Conservation (phyloP, 1,284 basidiomycete species). For the Sporisorium exsertum region DNA sequence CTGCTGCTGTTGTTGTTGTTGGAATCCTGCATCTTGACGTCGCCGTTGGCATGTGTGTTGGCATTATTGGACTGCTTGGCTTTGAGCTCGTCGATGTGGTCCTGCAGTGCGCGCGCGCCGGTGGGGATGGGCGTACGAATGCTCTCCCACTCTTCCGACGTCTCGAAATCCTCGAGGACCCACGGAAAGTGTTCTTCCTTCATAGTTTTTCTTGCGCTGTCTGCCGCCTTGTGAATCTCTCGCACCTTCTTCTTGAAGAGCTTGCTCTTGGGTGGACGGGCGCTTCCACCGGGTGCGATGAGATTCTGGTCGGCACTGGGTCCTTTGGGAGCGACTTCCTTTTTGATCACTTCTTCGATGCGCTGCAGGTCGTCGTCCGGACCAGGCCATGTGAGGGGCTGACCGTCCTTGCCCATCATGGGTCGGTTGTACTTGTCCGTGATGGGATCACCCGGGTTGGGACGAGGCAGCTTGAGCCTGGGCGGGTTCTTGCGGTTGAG, state of each 20-base stretch:
- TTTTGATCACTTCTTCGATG: constrained; percentile 48
- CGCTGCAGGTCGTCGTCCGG: constrained; percentile 52
- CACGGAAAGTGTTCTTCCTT: constrained; percentile 67
- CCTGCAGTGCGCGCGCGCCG: constrained; percentile 54
- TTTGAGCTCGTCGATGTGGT: constrained; percentile 50
- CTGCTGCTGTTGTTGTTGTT: not conserved
- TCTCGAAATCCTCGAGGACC: constrained; percentile 68
- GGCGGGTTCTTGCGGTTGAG: constrained; percentile 67
- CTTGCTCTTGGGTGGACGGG: constrained; percentile 46
- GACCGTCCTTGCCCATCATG: constrained; percentile 57
- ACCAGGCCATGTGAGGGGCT: constrained; percentile 56
- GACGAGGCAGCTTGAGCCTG: constrained; percentile 59
- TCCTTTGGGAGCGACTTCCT: constrained; percentile 37
- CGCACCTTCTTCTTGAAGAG: constrained; percentile 65
- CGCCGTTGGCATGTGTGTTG: constrained; percentile 30
- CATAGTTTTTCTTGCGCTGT: constrained; percentile 60
- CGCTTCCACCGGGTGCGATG: constrained; percentile 51
- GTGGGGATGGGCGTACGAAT: constrained; percentile 54
- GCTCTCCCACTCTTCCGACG: constrained; percentile 65
- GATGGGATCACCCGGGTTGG: constrained; percentile 62
- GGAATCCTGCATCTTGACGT: constrained; percentile 29
- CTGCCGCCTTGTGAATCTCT: constrained; percentile 66
- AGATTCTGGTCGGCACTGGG: constrained; percentile 49
- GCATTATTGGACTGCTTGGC: constrained; percentile 9
- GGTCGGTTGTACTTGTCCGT: constrained; percentile 61